Base-by-base conservation (phyloP, 2,329 filamentous ascomycete species). In the Ascochyta fabae region DNA sequence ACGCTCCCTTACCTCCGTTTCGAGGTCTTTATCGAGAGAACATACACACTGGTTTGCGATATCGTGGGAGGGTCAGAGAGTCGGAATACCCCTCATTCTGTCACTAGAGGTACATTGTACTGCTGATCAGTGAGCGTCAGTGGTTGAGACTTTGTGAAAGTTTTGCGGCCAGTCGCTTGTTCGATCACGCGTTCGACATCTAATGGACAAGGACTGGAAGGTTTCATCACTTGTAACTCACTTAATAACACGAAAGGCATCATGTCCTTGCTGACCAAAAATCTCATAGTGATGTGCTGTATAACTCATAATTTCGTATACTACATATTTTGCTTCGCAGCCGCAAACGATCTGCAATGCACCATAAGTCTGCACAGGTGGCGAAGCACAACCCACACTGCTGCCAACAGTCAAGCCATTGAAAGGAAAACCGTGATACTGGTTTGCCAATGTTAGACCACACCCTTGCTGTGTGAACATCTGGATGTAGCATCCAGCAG, bases 41-140 rank as follows among this genome's bases (percentile, higher is more conserved):
- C 19, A 19, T 19, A 19, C 2, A 19, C 19, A 19, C 19, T 19
- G 19, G 19, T 19, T 19, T 3, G 19, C 19, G 19, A 19, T 3
- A 19, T 19, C 19, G 19, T 19, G 19, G 19, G 19, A 19, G 19
- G 19, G 3, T 3, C 19, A 19, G 19, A 19, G 88, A 89, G 53
- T 92, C 91, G n/a, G 85, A 85, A 22, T 97, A 93, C 66, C 95
- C 95, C 0, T 99, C 15, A 96, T 95, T 80, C 87, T 99, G 59
- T 98, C 95, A 0, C 88, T 99, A 13, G 95, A 99, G 75, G 93
- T 98, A 4, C 95, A 98, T 73, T 98, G 95, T 83, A 90, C 86
- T 64, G 79, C 87, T 2, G 81, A 87, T 12, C 95, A 98, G 72
- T 95, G 99, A 75, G 81, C 86, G 19, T 84, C 86, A 40, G 98